phyloP scores from a whole-genome alignment of 2,329 filamentous ascomycete species.

The Monascus ruber region DNA sequence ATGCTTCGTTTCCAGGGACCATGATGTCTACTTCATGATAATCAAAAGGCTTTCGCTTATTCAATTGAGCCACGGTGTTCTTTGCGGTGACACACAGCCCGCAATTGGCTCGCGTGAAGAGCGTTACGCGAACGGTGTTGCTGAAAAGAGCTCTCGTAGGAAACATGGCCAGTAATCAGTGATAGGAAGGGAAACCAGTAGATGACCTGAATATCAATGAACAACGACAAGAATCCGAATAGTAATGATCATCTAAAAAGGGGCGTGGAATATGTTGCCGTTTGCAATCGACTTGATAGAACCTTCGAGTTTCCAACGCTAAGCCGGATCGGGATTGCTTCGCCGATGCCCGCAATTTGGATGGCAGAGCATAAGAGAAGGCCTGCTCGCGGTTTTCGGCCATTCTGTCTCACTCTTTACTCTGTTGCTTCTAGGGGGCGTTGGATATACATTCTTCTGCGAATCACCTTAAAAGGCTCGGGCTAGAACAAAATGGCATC shows the following conservation, averaged over 20 bases:
- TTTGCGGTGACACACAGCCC: slow-evolving; percentile 52
- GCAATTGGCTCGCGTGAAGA: slow-evolving; percentile 51
- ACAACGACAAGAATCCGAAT: background rate
- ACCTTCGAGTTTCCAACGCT: slow-evolving; percentile 30
- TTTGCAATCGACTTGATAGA: slow-evolving; percentile 15
- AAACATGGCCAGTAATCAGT: slow-evolving; percentile 13
- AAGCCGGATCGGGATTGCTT: slow-evolving; percentile 19
- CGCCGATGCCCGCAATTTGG: background rate
- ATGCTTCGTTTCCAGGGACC: slow-evolving; percentile 40
- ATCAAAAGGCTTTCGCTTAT: slow-evolving; percentile 41
- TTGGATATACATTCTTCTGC: no score
- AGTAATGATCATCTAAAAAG: background rate
- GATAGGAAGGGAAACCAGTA: background rate
- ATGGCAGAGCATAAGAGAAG: background rate
- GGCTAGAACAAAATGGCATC: slow-evolving; percentile 18
- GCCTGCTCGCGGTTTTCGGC: background rate
- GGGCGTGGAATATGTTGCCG: background rate
- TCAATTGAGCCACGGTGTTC: slow-evolving; percentile 42
- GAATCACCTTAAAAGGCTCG: no score
- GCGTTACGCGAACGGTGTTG: slow-evolving; percentile 38
- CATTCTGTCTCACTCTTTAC: background rate
- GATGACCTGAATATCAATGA: background rate
- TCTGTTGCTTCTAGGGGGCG: no score
- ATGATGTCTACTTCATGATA: slow-evolving; percentile 52
- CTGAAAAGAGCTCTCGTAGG: slow-evolving; percentile 18